Percentiles rank a stretch among this genome's conserved stretches.
phyloP scores from a whole-genome alignment of 2,329 filamentous ascomycete genomes.

The Teratosphaeria nubilosa region DNA sequence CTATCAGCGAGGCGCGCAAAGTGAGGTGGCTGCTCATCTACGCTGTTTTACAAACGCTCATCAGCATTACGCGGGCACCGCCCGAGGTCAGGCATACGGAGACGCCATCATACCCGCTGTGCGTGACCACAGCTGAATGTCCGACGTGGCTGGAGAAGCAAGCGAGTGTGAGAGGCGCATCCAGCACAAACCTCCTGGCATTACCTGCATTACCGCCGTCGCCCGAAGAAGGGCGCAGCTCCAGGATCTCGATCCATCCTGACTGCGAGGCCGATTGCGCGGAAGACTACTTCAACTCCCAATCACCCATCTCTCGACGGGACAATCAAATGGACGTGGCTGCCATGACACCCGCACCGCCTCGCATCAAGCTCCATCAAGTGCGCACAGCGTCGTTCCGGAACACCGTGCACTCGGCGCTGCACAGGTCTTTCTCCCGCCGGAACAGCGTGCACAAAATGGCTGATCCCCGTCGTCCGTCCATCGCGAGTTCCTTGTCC shows the following conservation, averaged over 20 bases:
- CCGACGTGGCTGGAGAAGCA: conserved; percentile 28
- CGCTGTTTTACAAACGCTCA: conserved; percentile 60
- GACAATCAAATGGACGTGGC: conserved; percentile 6
- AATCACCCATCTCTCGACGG: conserved; percentile 10
- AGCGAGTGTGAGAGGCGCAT: neutral
- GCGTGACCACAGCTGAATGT: conserved; percentile 34
- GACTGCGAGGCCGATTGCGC: conserved; percentile 37
- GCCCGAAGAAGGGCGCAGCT: conserved; percentile 9
- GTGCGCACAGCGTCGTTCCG: conserved; percentile 27
- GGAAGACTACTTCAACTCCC: conserved; percentile 23
- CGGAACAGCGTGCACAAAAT: conserved; percentile 11
- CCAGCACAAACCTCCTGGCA: neutral
- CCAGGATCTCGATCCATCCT: conserved; percentile 30
- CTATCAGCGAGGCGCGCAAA: conserved; percentile 59
- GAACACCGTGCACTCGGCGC: conserved; percentile 21
- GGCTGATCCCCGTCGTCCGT: neutral
- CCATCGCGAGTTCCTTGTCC: conserved; percentile 17
- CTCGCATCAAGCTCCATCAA: conserved; percentile 12
- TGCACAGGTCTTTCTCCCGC: conserved; percentile 18
- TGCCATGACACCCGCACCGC: conserved; percentile 11
- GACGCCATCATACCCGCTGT: conserved; percentile 50
- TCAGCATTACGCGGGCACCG: conserved; percentile 52
- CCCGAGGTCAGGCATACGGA: conserved; percentile 49
- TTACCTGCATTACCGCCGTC: neutral
- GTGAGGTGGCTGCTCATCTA: conserved; percentile 72